Evolutionary conservation across 2,329 filamentous ascomycete genomes (phyloP).

Genomic region (Fusarium secorum): DNA sequence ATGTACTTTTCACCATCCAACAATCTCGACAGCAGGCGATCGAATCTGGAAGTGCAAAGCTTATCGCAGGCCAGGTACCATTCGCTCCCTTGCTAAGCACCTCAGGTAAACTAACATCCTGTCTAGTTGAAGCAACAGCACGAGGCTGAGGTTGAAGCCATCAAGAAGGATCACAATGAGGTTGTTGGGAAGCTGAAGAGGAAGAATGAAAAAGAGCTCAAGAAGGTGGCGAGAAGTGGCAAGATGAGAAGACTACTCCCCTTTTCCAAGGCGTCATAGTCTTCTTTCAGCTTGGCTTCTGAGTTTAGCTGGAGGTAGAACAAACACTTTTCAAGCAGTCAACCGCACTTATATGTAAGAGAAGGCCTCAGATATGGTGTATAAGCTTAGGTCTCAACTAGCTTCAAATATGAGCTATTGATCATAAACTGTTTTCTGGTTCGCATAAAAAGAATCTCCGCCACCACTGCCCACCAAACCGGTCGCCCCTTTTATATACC

Average conservation of each 20-base stretch:
- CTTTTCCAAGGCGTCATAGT: not conserved
- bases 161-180: not conserved
- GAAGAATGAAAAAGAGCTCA: not conserved
- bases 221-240: not conserved
- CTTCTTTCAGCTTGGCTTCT: not conserved
- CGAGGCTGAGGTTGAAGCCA: not conserved
- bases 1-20: not conserved
- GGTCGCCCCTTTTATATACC: not conserved
- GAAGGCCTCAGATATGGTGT: not conserved
- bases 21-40: not conserved
- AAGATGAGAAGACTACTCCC: not conserved
- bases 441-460: not conserved
- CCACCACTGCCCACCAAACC: not conserved
- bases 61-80: not conserved
- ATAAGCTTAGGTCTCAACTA: not conserved
- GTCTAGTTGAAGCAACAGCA: not conserved
- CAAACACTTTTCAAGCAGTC: not conserved
- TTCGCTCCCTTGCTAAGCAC: not conserved
- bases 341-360: rapidly evolving
- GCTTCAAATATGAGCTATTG: not conserved
- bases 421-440: not conserved
- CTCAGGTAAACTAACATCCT: not conserved
- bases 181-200: not conserved
- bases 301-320: not conserved
- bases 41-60: not conserved